phyloP scores from a whole-genome alignment of 768 basidiomycete species.

The Xerocomus spinulosus region DNA sequence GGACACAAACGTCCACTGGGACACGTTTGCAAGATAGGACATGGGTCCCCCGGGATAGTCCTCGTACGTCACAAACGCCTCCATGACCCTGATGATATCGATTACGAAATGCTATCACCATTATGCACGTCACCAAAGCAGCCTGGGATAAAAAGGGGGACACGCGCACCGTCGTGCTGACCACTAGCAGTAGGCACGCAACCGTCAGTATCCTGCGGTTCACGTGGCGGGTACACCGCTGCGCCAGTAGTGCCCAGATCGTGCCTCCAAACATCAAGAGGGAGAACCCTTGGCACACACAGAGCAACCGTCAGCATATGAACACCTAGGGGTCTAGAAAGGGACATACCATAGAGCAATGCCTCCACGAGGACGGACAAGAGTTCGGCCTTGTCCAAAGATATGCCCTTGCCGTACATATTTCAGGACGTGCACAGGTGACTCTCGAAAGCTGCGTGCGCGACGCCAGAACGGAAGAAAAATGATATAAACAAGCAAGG shows the following conservation, averaged over 20 bases:
- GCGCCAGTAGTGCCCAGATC: slow-evolving; percentile 20
- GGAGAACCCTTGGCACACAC: slow-evolving; percentile 38
- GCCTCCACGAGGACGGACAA: slow-evolving; percentile 14
- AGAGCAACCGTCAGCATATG: no score
- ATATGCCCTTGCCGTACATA: slow-evolving; percentile 1
- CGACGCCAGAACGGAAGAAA: no score
- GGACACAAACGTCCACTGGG: slow-evolving; percentile 28
- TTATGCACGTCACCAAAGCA: background rate
- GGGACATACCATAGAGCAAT: slow-evolving; percentile 16
- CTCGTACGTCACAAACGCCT: slow-evolving; percentile 23
- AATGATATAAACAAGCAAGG: no score
- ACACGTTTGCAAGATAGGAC: slow-evolving; percentile 21
- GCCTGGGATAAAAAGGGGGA: background rate
- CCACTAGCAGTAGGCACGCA: slow-evolving; percentile 24
- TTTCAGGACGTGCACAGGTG: background rate
- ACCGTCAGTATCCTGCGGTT: slow-evolving; percentile 23
- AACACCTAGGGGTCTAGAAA: no score
- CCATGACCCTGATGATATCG: slow-evolving; percentile 21
- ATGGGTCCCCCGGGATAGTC: slow-evolving; percentile 16
- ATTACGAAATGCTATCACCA: slow-evolving; percentile 23
- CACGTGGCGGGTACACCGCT: slow-evolving; percentile 5
- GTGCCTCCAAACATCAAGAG: slow-evolving; percentile 34
- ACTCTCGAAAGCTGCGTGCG: background rate
- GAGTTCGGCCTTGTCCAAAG: slow-evolving; percentile 18
- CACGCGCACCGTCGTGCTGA: slow-evolving; percentile 29